A percentile compares a stretch with the other conserved stretches of the same genome.
Conservation (phyloP, 2,329 filamentous ascomycete genomes). For the Cladosporium sp. region DNA sequence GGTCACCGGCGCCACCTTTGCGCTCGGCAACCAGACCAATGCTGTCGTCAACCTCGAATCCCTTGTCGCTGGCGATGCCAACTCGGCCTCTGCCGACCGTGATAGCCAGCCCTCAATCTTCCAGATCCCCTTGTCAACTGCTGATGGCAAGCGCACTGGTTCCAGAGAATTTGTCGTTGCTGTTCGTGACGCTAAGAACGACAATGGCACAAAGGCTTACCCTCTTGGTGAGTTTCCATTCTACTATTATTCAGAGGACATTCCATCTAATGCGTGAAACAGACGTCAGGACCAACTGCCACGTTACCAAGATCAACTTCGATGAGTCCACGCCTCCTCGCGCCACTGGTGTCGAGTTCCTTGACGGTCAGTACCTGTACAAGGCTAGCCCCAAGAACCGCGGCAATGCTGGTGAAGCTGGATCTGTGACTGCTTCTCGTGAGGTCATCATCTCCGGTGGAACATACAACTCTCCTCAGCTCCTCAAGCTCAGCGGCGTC, state of each 20-base stretch:
- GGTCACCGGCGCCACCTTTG: slow-evolving; percentile 48
- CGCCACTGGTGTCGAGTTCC: slow-evolving; percentile 41
- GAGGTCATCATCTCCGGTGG: slow-evolving; percentile 49
- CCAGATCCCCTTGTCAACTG: slow-evolving; percentile 55
- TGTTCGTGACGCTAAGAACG: slow-evolving; percentile 45
- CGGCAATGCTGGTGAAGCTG: slow-evolving; percentile 33
- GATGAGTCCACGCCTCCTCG: slow-evolving; percentile 55
- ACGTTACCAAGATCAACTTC: slow-evolving; percentile 63
- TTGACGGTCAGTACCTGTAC: slow-evolving; percentile 37
- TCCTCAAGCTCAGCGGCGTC: slow-evolving; percentile 60
- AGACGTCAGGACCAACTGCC: slow-evolving; percentile 54
- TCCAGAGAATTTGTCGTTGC: slow-evolving; percentile 53
- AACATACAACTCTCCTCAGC: slow-evolving; percentile 59
- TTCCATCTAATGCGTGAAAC: background rate
- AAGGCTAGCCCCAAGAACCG: slow-evolving; percentile 33
- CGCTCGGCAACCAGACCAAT: slow-evolving; percentile 41
- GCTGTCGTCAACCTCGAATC: slow-evolving; percentile 24
- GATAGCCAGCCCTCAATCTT: slow-evolving; percentile 48
- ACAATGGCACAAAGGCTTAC: slow-evolving; percentile 50
- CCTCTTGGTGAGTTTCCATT: slow-evolving; percentile 35
- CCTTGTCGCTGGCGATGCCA: slow-evolving; percentile 29
- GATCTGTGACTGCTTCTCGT: slow-evolving; percentile 38
- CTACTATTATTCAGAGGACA: background rate
- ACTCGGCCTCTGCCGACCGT: slow-evolving; percentile 41
- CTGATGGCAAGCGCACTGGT: slow-evolving; percentile 33